Base-by-base conservation (phyloP, 2,329 filamentous ascomycete species). In the Cercospora sp. region DNA sequence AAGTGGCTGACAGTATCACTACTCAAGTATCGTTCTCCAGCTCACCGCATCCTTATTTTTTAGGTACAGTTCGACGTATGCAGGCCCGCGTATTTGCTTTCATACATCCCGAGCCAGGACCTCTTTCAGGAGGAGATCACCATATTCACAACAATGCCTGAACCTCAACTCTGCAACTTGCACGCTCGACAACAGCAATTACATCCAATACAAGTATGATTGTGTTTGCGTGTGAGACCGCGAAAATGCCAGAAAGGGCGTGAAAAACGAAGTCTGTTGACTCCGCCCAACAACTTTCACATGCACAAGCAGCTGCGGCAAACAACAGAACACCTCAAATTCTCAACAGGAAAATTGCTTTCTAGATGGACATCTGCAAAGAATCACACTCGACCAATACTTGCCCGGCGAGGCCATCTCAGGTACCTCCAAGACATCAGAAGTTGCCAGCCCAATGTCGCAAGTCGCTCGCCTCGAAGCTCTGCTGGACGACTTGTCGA, bases 381-480 rank as follows among this genome's bases (percentile, higher is more conserved):
- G 10, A 3, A 13, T 53, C 48, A 8, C 48, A 28, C 48, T 53
- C 12, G 20, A 26, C 48, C 20, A n/a, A 28, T 7, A 8, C 23
- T 6, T 53, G 23, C 48, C 12, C 5, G 12, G 5, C 48, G 12
- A 13, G 12, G 5, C 20, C 5, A 53, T 16, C 20, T 53, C 48
- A 53, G 23, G 6, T 8, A 30, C 23, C 23, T 26, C 6, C 48
- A 5, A 53, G 20, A 53, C 55, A 58, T 20, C 55, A 10, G 10
- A 30, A 5, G 13, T 18, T 36, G 55, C 9, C 30, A 8, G 12
- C 30, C n/a, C 55, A 5, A 36, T 36, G 55, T 31, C 55, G 55
- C 55, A 59, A 59, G 26, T 36, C 28, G 55, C 55, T 20, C 55
- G 55, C 30, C 55, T 59, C 55, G 55, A 59, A 59, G 26, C 55